Evolutionary conservation across 805 yeast species (phyloP).

Genomic region (Cyberlindnera nakhonratchasimensis): DNA sequence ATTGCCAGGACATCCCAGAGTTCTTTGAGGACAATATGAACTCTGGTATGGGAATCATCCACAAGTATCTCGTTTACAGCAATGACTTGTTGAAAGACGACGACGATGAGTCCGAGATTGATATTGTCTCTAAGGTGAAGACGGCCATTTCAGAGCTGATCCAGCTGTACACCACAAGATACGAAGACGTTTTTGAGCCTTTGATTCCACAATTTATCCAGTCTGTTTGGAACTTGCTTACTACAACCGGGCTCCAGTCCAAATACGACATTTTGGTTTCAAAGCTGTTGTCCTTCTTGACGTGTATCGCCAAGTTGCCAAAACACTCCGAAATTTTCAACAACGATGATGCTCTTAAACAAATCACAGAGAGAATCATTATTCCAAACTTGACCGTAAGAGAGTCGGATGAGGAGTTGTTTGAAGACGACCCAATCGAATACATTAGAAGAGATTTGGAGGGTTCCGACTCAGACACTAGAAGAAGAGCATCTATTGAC

Average conservation of each 20-base stretch:
- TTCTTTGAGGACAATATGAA: constrained; percentile 89
- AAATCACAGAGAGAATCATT: constrained; percentile 76
- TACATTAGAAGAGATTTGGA: constrained; percentile 90
- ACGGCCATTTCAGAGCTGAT: constrained; percentile 82
- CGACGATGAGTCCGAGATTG: constrained; percentile 65
- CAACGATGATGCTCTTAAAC: constrained; percentile 59
- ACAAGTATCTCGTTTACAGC: constrained; percentile 68
- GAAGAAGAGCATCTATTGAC: constrained; percentile 91
- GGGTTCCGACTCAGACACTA: constrained; percentile 89
- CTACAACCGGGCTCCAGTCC: constrained; percentile 60
- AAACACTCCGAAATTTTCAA: constrained; percentile 64
- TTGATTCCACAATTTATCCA: constrained; percentile 75
- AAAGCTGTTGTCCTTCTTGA: constrained; percentile 73
- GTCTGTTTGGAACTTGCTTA: constrained; percentile 75
- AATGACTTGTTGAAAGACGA: constrained; percentile 53
- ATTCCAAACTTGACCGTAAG: constrained; percentile 86
- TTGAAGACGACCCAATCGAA: constrained; percentile 96
- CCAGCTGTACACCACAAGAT: constrained; percentile 82
- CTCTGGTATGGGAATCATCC: constrained; percentile 74
- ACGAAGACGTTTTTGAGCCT: constrained; percentile 86
- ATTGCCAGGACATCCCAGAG: constrained; percentile 97
- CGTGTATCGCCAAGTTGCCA: constrained; percentile 72
- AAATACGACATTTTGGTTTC: constrained; percentile 85
- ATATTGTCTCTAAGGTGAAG: constrained; percentile 66
- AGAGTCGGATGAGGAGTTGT: constrained; percentile 84